These are phyloP conservation scores for Haplosporangium sp. DNA, from an alignment of 371 early-diverging fungal species.

Conservation along the genomic window DNA sequence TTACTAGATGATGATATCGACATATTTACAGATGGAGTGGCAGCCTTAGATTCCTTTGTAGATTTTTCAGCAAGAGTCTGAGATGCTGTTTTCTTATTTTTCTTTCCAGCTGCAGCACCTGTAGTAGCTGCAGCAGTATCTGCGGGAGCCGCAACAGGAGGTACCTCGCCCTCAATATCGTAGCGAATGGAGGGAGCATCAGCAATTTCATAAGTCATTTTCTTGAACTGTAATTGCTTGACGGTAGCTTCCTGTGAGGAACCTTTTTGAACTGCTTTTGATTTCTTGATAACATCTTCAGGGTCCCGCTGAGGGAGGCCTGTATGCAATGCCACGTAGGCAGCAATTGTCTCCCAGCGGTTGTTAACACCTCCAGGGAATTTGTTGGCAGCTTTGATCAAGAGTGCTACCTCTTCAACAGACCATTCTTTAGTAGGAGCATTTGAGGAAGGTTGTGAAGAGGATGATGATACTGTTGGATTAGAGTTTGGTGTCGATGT, in stretches of 20 bases:
- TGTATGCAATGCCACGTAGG: constrained; percentile 64
- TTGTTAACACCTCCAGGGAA: constrained; percentile 71
- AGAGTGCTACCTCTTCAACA: constrained; percentile 62
- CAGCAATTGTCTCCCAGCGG: constrained; percentile 73
- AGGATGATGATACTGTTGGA: neutral
- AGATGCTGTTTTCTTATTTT: constrained; percentile 20
- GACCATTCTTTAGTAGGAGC: constrained; percentile 59
- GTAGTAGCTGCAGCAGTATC: constrained; percentile 3
- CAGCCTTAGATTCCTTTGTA: neutral
- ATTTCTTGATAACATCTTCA: constrained; percentile 64
- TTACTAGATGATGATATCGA: constrained; percentile 3
- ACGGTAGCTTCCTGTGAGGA: constrained; percentile 50
- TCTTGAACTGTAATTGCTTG: constrained; percentile 56
- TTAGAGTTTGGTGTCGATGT: neutral
- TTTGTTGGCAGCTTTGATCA: constrained; percentile 72
- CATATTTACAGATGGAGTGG: neutral
- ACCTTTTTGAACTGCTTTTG: constrained; percentile 60
- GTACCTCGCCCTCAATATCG: constrained; percentile 44
- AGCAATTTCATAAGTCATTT: constrained; percentile 41
- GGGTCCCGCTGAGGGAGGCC: constrained; percentile 58
- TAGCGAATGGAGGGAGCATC: constrained; percentile 52
- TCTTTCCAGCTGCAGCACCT: constrained; percentile 19
- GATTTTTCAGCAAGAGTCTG: neutral
- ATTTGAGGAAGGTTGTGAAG: constrained; percentile 10
- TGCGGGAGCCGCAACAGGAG: constrained; percentile 25